Conservation (phyloP, 257 asterid genomes). For the Ligustrum vulgare region DNA sequence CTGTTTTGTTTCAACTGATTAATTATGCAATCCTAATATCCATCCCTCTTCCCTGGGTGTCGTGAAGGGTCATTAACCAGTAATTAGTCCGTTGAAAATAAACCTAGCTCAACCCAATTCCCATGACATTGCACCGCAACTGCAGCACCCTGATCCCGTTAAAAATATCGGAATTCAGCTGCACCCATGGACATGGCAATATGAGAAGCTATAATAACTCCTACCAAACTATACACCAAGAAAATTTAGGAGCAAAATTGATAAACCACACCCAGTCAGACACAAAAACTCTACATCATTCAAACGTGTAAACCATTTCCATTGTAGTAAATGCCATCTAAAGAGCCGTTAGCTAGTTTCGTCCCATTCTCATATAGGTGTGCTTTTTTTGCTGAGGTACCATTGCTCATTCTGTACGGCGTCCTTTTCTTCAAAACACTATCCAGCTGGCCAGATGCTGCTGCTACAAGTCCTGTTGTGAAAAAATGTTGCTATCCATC, state of each 20-base stretch:
- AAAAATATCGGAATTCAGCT: conserved; percentile 45
- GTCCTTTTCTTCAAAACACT: conserved; percentile 42
- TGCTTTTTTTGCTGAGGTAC: conserved; percentile 43
- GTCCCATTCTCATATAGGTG: conserved; percentile 46
- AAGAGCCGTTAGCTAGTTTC: conserved; percentile 51
- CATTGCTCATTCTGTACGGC: conserved; percentile 46
- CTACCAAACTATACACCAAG: conserved; percentile 28
- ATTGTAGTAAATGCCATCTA: conserved; percentile 54
- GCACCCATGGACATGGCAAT: conserved; percentile 27
- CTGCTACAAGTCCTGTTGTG: conserved; percentile 66
- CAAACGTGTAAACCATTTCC: conserved; percentile 74
- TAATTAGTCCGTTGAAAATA: not conserved
- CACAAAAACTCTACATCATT: conserved; percentile 10
- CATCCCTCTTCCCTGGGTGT: not conserved
- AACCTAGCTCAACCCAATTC: conserved; percentile 4
- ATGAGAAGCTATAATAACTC: conserved; percentile 16
- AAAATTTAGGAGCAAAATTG: conserved; percentile 11
- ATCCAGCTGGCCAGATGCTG: conserved; percentile 69
- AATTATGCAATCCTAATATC: not conserved
- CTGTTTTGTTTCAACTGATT: not conserved
- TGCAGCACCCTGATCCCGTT: conserved; percentile 34
- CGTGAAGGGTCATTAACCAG: not conserved
- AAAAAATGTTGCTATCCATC: not conserved
- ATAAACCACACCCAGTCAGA: conserved; percentile 8
- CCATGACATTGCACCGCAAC: conserved; percentile 23